A percentile compares a stretch with the other conserved stretches of the same genome.
These are phyloP conservation scores for Botryotinia convoluta DNA, from an alignment of 2,329 filamentous ascomycete genomes.

Conservation along the genomic window DNA sequence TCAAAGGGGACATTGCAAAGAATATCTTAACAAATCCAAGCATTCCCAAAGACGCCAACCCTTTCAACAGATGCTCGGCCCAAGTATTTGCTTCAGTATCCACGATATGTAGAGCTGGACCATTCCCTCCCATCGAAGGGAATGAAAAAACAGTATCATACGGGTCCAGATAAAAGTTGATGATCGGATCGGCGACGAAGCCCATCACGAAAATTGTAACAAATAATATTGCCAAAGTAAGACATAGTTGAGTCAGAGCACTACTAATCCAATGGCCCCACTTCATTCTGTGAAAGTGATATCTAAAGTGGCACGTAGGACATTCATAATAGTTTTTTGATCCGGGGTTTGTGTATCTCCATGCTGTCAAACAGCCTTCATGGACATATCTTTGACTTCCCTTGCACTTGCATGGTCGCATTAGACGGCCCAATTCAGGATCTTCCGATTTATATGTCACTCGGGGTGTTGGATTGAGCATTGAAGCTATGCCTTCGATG, in stretches of 20 bases:
- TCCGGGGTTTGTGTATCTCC: constrained; percentile 72
- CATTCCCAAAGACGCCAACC: constrained; percentile 83
- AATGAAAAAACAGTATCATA: constrained; percentile 55
- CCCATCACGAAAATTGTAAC: constrained; percentile 77
- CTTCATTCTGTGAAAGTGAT: constrained; percentile 72
- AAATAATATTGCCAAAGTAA: constrained; percentile 72
- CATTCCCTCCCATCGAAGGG: constrained; percentile 43
- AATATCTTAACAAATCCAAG: constrained; percentile 82
- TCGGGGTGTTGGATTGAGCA: constrained; percentile 54
- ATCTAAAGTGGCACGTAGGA: constrained; percentile 81
- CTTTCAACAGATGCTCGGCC: constrained; percentile 83
- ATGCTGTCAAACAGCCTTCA: constrained; percentile 80
- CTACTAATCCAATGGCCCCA: constrained; percentile 71
- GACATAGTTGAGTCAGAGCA: constrained; percentile 60
- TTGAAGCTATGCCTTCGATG: constrained; percentile 52
- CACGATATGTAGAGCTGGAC: constrained; percentile 39
- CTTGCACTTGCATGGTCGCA: constrained; percentile 91
- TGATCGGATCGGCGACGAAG: constrained; percentile 88
- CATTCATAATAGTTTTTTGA: constrained; percentile 80
- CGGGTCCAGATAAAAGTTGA: constrained; percentile 84
- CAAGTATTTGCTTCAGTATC: constrained; percentile 60
- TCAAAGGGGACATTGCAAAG: constrained; percentile 69
- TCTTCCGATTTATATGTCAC: constrained; percentile 74
- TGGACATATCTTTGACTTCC: constrained; percentile 93
- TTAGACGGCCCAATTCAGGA: constrained; percentile 69